These are phyloP conservation scores for Diphasiastrum complanatum DNA, from an alignment of 83 land plant species.

Conservation along the genomic window DNA sequence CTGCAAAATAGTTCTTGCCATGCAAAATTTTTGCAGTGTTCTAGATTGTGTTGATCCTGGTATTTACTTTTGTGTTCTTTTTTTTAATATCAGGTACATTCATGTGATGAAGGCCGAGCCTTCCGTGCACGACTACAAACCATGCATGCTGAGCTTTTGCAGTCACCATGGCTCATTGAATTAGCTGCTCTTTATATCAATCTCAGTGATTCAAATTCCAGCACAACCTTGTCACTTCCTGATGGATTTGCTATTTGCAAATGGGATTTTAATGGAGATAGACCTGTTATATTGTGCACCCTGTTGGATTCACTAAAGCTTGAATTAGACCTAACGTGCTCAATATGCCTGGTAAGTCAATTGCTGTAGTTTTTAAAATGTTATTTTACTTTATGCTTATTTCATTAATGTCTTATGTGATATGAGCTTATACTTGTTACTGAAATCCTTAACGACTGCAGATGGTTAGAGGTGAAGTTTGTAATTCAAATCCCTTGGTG, in stretches of 20 bases:
- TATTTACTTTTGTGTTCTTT: neutral
- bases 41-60: neutral
- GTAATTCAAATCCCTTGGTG: too few relatives aligned
- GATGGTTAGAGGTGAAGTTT: too few relatives aligned
- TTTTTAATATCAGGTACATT: constrained; percentile 38
- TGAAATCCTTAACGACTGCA: too few relatives aligned
- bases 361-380: neutral
- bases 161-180: constrained; percentile 65
- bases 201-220: constrained; percentile 25
- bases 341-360: constrained; percentile 56
- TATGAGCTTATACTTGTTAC: neutral
- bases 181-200: constrained; percentile 53
- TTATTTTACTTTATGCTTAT: neutral
- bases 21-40: too few relatives aligned
- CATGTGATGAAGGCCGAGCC: constrained; percentile 48
- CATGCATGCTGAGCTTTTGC: constrained; percentile 48
- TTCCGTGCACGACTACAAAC: constrained; percentile 45
- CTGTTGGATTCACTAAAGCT: constrained; percentile 40
- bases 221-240: constrained; percentile 14
- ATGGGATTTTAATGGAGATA: constrained; percentile 28
- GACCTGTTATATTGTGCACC: constrained; percentile 33
- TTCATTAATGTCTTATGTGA: neutral
- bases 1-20: too few relatives aligned
- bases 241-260: constrained; percentile 26
- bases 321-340: constrained; percentile 52